phyloP scores from a whole-genome alignment of 164 flowering plant genomes.

The Vitis riparia region DNA sequence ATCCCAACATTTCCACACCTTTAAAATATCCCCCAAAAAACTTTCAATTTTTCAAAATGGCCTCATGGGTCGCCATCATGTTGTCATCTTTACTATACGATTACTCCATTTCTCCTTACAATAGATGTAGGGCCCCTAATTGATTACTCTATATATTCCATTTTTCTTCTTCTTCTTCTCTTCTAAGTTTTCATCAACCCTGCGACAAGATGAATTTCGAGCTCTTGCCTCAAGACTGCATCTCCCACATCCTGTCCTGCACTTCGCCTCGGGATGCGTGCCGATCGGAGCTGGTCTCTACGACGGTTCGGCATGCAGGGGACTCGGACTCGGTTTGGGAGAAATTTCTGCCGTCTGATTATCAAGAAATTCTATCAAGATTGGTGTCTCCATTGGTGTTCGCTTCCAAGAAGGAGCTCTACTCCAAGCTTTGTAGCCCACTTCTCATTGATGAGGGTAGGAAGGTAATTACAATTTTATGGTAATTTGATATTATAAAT shows the following conservation, averaged over 20 bases:
- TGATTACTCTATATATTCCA: neutral
- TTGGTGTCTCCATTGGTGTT: conserved; percentile 27
- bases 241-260: conserved; percentile 32
- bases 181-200: neutral
- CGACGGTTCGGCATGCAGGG: conserved; percentile 17
- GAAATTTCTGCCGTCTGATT: conserved; percentile 51
- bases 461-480: conserved; percentile 34
- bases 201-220: conserved; percentile 11
- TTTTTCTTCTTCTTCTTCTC: neutral
- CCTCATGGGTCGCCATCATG: conserved; percentile 14
- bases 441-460: conserved; percentile 41
- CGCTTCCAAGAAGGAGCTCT: conserved; percentile 51
- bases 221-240: conserved; percentile 40
- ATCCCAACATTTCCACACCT: no score
- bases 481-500: neutral
- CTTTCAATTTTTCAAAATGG: no score
- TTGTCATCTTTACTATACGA: conserved; percentile 12
- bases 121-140: no score
- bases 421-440: conserved; percentile 32
- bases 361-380: conserved; percentile 27
- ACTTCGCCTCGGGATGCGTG: conserved; percentile 54
- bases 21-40: no score
- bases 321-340: conserved; percentile 57
- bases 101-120: neutral
- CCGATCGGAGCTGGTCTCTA: conserved; percentile 22